Evolutionary conservation across 75 land plant species (phyloP).

Genomic region (Picea glauca): DNA sequence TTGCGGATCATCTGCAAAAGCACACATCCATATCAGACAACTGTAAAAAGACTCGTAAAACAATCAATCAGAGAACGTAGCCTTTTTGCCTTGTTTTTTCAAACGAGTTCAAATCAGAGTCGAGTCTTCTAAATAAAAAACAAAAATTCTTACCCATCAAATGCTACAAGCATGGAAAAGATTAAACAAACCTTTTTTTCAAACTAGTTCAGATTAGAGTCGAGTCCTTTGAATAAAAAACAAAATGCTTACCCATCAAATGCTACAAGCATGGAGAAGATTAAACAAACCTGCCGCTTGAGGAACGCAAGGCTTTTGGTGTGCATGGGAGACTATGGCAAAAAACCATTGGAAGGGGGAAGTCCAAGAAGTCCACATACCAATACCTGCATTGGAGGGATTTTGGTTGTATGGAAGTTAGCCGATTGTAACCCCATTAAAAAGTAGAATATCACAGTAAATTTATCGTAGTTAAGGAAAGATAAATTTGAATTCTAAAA

Average conservation of each 20-base stretch:
- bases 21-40: neutral
- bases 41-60: neutral
- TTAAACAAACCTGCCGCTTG: slow-evolving; percentile 53
- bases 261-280: no score
- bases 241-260: no score
- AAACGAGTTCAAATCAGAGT: no score
- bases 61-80: neutral
- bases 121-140: no score
- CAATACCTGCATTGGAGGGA: slow-evolving; percentile 45
- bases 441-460: neutral
- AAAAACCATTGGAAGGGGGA: slow-evolving; percentile 82
- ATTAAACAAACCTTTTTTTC: no score
- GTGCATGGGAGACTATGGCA: slow-evolving; percentile 90
- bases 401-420: neutral
- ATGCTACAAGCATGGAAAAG: no score
- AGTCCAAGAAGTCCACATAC: slow-evolving; percentile 75
- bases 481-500: neutral
- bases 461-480: neutral
- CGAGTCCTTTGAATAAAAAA: neutral
- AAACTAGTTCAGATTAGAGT: slow-evolving; percentile 29
- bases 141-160: no score
- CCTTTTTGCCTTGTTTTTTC: neutral
- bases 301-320: slow-evolving; percentile 74
- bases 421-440: neutral
- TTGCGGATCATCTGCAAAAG: slow-evolving; percentile 49